Evolutionary conservation across 805 yeast genomes (phyloP).

Genomic region (Kazachstania martiniae): DNA sequence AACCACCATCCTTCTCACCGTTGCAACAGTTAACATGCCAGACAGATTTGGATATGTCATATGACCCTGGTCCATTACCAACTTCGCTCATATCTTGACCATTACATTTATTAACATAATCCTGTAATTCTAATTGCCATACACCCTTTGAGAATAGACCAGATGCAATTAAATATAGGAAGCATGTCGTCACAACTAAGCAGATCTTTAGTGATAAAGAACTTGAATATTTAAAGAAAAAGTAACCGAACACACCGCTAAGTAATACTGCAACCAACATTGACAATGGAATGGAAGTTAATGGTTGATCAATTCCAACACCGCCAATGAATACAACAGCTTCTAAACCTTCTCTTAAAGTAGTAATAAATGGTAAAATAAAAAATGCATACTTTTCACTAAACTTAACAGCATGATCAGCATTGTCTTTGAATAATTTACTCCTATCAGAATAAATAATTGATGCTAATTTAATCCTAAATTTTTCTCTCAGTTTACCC

Average conservation of each 20-base stretch:
- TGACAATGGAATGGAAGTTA: constrained; percentile 54
- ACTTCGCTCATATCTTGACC: constrained; percentile 82
- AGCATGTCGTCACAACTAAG: constrained; percentile 63
- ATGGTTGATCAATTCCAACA: constrained; percentile 63
- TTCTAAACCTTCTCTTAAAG: constrained; percentile 82
- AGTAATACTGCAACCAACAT: constrained; percentile 44
- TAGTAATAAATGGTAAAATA: constrained; percentile 73
- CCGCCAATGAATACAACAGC: constrained; percentile 91
- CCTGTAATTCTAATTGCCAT: constrained; percentile 81
- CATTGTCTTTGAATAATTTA: constrained; percentile 8
- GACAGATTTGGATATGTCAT: constrained; percentile 64
- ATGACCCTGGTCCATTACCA: constrained; percentile 90
- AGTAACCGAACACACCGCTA: constrained; percentile 55
- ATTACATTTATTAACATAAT: constrained; percentile 57
- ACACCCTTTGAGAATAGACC: constrained; percentile 81
- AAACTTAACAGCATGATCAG: constrained; percentile 27
- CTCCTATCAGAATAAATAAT: constrained; percentile 27
- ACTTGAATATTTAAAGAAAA: constrained; percentile 69
- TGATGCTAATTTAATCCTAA: constrained; percentile 52
- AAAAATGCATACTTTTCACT: constrained; percentile 59
- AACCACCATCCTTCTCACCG: constrained; percentile 82
- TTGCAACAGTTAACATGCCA: constrained; percentile 97
- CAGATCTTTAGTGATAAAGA: constrained; percentile 67
- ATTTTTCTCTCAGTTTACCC: constrained; percentile 73
- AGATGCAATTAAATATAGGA: constrained; percentile 74